These are phyloP conservation scores for Phytophthora sp. DNA, from an alignment of 352 stramenopile species.

Conservation along the genomic window DNA sequence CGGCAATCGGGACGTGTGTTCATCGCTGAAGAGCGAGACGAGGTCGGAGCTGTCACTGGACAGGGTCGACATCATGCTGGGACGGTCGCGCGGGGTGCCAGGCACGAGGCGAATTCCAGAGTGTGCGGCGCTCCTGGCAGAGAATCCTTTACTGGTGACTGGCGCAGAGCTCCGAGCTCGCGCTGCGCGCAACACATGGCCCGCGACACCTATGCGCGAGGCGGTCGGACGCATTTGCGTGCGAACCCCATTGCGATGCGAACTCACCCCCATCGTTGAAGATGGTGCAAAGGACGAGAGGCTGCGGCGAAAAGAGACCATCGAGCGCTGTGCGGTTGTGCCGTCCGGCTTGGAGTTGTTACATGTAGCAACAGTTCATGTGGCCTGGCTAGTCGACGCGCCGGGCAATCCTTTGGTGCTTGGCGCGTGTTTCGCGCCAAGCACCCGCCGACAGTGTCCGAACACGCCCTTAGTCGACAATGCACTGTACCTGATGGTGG, in stretches of 20 bases:
- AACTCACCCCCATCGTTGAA: constrained; percentile 34
- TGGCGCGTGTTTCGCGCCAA: constrained; percentile 10
- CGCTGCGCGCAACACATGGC: constrained; percentile 10
- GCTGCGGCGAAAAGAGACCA: constrained; percentile 19
- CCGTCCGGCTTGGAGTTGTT: constrained; percentile 14
- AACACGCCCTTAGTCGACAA: constrained; percentile 10
- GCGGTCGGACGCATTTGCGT: not conserved
- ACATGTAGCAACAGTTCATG: not conserved
- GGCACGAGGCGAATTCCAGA: constrained; percentile 22
- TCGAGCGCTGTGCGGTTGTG: constrained; percentile 16
- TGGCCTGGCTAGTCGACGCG: constrained; percentile 19
- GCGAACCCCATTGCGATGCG: not conserved
- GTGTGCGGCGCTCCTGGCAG: not conserved
- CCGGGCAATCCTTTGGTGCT: not conserved
- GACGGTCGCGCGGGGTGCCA: not conserved
- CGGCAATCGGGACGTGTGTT: constrained; percentile 1
- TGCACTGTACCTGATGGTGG: no score
- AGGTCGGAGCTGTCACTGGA: constrained; percentile 22
- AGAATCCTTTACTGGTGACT: constrained; percentile 17
- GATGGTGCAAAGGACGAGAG: constrained; percentile 7
- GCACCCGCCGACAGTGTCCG: not conserved
- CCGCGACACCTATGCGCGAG: not conserved
- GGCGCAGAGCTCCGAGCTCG: constrained; percentile 13
- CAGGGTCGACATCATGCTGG: constrained; percentile 15
- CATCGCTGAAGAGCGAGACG: constrained; percentile 11